Percentiles rank a stretch among this genome's conserved stretches.
phyloP scores from a whole-genome alignment of 495 filamentous ascomycete species.

The Trichoderma virens region DNA sequence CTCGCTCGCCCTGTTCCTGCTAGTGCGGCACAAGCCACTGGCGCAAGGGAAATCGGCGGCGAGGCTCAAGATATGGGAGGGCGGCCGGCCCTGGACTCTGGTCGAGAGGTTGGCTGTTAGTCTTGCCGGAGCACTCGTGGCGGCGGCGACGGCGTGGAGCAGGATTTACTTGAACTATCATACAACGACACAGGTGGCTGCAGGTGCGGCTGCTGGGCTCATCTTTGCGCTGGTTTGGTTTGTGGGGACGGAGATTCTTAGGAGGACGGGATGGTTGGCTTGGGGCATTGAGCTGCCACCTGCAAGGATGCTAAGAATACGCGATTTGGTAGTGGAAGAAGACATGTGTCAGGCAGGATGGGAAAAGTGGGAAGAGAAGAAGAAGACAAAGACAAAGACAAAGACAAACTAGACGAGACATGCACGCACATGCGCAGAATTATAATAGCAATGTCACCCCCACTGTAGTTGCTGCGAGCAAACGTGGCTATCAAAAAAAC shows the following conservation, averaged over 20 bases:
- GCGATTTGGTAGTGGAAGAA: slow-evolving; percentile 84
- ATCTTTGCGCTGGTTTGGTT: slow-evolving; percentile 77
- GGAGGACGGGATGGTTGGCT: slow-evolving; percentile 53
- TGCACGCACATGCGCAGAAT: background rate
- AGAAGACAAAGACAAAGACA: slow-evolving; percentile 1
- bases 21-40: slow-evolving; percentile 62
- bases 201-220: slow-evolving; percentile 63
- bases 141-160: slow-evolving; percentile 66
- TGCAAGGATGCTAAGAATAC: slow-evolving; percentile 56
- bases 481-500: background rate
- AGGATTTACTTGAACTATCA: slow-evolving; percentile 92
- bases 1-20: slow-evolving; percentile 71
- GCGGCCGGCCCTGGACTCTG: slow-evolving; percentile 33
- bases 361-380: slow-evolving; percentile 74
- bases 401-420: background rate
- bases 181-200: slow-evolving; percentile 77
- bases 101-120: slow-evolving; percentile 51
- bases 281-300: slow-evolving; percentile 62
- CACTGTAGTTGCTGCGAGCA: background rate
- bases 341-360: slow-evolving; percentile 88
- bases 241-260: slow-evolving; percentile 51
- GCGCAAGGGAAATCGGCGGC: background rate
- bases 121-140: slow-evolving; percentile 46
- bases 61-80: background rate
- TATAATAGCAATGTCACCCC: background rate